These are phyloP conservation scores for Xylaria sp. DNA, from an alignment of 2,329 filamentous ascomycete species.

Conservation along the genomic window DNA sequence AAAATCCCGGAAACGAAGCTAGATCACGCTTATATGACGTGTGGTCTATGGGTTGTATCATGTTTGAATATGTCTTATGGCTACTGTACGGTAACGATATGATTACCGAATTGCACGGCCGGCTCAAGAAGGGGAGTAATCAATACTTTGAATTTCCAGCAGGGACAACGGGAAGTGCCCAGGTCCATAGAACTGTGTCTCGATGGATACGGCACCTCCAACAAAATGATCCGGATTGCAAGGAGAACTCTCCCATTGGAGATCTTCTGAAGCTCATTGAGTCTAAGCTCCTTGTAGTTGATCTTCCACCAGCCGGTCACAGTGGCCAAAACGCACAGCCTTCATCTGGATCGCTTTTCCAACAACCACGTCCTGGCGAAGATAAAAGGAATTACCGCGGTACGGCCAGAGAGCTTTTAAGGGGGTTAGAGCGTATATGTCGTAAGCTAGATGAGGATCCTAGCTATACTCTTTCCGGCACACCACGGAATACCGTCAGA, in stretches of 20 bases:
- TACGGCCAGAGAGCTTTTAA: background rate
- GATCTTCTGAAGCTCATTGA: constrained; percentile 21
- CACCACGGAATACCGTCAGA: background rate
- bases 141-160: background rate
- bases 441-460: background rate
- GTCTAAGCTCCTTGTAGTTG: constrained; percentile 19
- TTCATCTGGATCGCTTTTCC: background rate
- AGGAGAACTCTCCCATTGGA: constrained; percentile 5
- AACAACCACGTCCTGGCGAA: background rate
- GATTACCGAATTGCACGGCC: background rate
- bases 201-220: constrained; percentile 24
- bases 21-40: constrained; percentile 9
- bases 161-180: background rate
- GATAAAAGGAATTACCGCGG: background rate
- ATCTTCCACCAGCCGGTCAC: constrained; percentile 1
- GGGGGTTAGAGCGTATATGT: background rate
- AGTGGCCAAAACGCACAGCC: background rate
- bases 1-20: background rate
- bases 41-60: constrained; percentile 8
- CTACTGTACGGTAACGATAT: background rate
- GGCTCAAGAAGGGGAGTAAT: background rate
- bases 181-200: constrained; percentile 5
- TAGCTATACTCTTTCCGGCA: background rate
- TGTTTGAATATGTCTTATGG: constrained; percentile 5
- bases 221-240: constrained; percentile 23